Percentiles rank a stretch among this genome's conserved stretches.
phyloP scores from a whole-genome alignment of 495 filamentous ascomycete genomes.

The Talaromyces liani region DNA sequence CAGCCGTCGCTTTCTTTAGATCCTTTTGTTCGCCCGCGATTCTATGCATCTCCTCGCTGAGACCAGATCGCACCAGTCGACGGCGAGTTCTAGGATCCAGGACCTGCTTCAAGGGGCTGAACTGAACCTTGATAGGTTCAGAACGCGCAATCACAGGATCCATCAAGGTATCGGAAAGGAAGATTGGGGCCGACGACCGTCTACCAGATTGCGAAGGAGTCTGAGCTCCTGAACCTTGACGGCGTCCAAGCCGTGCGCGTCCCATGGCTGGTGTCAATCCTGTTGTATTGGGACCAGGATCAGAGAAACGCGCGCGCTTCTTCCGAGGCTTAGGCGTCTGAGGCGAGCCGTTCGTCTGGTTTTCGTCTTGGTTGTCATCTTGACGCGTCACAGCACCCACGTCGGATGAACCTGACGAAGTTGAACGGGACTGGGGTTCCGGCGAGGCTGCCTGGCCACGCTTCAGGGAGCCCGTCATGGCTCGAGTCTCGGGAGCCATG shows the following conservation, averaged over 20 bases:
- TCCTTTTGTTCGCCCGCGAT: not conserved
- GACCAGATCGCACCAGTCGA: not conserved
- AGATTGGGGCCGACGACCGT: not conserved
- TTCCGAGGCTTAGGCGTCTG: slow-evolving; percentile 20
- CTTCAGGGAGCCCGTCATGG: not conserved
- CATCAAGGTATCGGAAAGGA: not conserved
- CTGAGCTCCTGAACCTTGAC: not conserved
- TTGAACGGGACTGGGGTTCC: not conserved
- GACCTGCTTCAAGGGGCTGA: not conserved
- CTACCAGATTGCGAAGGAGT: not conserved
- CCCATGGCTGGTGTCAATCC: slow-evolving; percentile 57
- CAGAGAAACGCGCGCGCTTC: slow-evolving; percentile 67
- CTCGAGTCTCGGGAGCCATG: not conserved
- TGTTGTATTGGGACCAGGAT: slow-evolving; percentile 47
- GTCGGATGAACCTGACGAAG: not conserved
- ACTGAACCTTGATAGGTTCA: not conserved
- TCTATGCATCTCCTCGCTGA: not conserved
- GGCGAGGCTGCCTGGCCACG: not conserved
- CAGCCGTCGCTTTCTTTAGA: not conserved
- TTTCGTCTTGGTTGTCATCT: not conserved
- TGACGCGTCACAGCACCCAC: not conserved
- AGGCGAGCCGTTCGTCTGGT: not conserved
- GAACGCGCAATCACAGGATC: not conserved
- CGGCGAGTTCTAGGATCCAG: not conserved
- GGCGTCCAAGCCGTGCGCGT: slow-evolving; percentile 44